phyloP scores from a whole-genome alignment of 2,329 filamentous ascomycete genomes.

The Chrysosporium keratinophilum region DNA sequence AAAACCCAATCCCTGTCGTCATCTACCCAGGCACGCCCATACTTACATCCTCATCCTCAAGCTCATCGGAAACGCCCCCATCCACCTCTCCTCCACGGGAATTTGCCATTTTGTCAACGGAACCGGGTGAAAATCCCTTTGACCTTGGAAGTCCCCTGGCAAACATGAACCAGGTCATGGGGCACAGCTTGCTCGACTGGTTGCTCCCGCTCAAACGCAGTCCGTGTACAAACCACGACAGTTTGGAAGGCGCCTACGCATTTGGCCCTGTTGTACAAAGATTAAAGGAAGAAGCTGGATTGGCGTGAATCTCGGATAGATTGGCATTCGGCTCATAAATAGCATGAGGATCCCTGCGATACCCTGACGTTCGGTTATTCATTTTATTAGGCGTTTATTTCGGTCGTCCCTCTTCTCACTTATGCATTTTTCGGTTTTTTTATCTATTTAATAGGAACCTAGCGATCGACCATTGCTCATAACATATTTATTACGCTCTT shows the following conservation, averaged over 20 bases:
- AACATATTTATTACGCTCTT: no score
- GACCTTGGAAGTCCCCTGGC: conserved; percentile 54
- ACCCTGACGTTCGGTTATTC: neutral
- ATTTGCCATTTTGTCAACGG: conserved; percentile 69
- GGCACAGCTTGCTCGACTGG: conserved; percentile 62
- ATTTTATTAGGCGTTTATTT: neutral
- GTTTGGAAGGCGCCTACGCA: conserved; percentile 55
- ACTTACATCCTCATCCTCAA: conserved; percentile 16
- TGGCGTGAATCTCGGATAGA: conserved; percentile 13
- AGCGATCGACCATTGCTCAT: no score
- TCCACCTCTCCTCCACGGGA: conserved; percentile 39
- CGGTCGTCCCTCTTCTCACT: neutral
- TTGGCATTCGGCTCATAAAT: neutral
- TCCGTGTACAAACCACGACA: conserved; percentile 61
- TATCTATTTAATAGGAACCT: neutral
- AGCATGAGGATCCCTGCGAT: neutral
- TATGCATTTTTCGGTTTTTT: neutral
- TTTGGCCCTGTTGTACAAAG: conserved; percentile 53
- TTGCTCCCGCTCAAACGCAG: conserved; percentile 64
- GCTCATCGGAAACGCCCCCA: conserved; percentile 12
- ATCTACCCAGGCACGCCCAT: conserved; percentile 23
- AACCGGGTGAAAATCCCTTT: conserved; percentile 74
- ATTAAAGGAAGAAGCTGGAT: conserved; percentile 42
- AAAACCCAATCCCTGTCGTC: conserved; percentile 31
- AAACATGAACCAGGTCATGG: conserved; percentile 77